A percentile compares a stretch with the other conserved stretches of the same genome.
Conservation (phyloP, 352 stramenopile species). For the Phytophthora cryptogea region DNA sequence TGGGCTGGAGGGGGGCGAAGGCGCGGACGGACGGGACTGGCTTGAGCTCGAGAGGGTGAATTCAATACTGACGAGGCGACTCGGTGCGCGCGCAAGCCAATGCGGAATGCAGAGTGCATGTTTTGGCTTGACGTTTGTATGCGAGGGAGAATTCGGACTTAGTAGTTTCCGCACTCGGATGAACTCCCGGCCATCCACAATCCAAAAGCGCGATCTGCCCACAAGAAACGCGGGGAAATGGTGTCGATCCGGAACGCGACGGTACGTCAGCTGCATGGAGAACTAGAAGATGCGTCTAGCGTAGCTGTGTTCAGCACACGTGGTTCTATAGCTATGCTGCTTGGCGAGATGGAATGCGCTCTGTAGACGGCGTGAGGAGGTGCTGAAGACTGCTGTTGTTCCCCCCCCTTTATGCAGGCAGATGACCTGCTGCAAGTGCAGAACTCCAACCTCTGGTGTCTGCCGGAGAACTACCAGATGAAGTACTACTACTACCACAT, state of each 20-base stretch:
- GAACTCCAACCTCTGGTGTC: constrained; percentile 99
- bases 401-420: constrained; percentile 48
- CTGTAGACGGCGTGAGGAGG: neutral
- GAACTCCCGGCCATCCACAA: constrained; percentile 33
- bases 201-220: constrained; percentile 21
- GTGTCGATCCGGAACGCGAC: constrained; percentile 96
- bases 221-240: constrained; percentile 58
- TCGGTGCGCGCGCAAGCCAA: constrained; percentile 14
- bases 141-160: constrained; percentile 24
- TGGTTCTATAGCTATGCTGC: neutral
- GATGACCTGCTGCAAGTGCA: constrained; percentile 99
- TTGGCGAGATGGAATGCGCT: neutral
- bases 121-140: constrained; percentile 35
- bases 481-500: constrained; percentile 99
- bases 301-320: neutral
- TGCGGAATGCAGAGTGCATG: constrained; percentile 37
- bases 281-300: neutral
- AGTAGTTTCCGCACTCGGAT: constrained; percentile 24
- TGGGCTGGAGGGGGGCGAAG: neutral
- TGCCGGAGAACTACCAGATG: constrained; percentile 99
- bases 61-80: constrained; percentile 32
- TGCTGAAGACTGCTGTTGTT: constrained; percentile 5
- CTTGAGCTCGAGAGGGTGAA: constrained; percentile 36
- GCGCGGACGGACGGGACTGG: constrained; percentile 10
- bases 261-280: constrained; percentile 33